These are phyloP conservation scores for Alloteropsis semialata DNA, from an alignment of 176 grass and related monocot genomes.

Conservation along the genomic window DNA sequence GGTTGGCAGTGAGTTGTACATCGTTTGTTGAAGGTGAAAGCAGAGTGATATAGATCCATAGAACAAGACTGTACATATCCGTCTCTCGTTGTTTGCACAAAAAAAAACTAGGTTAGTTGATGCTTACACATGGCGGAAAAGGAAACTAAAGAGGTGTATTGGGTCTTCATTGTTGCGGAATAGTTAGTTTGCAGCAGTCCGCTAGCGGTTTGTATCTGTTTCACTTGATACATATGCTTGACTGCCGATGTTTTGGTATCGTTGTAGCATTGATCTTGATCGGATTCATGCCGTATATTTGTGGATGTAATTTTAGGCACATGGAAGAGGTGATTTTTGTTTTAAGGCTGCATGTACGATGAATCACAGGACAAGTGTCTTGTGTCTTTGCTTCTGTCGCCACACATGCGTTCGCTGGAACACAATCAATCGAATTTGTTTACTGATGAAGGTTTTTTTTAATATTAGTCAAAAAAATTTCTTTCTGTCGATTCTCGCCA, in stretches of 20 bases:
- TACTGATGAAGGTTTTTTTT: neutral
- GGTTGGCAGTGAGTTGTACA: conserved; percentile 12
- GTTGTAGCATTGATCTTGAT: neutral
- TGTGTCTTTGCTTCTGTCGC: neutral
- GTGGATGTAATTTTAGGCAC: neutral
- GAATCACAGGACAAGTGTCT: neutral
- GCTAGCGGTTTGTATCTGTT: neutral
- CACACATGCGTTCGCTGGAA: neutral
- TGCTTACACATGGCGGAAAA: neutral
- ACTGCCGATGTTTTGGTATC: neutral
- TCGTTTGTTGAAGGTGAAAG: conserved; percentile 3
- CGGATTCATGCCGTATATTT: neutral
- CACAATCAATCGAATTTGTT: neutral
- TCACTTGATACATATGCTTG: neutral
- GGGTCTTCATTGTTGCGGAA: neutral
- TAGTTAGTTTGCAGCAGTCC: neutral
- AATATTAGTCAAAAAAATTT: neutral
- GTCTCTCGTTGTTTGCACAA: neutral
- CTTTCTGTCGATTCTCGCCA: neutral
- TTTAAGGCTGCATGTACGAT: neutral
- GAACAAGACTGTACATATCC: neutral
- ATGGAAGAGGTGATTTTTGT: neutral
- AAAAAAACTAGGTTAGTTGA: neutral
- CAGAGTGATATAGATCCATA: neutral
- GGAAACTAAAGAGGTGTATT: neutral